phyloP scores from a whole-genome alignment of 306 rosid species.

The Medicago ruthenica region DNA sequence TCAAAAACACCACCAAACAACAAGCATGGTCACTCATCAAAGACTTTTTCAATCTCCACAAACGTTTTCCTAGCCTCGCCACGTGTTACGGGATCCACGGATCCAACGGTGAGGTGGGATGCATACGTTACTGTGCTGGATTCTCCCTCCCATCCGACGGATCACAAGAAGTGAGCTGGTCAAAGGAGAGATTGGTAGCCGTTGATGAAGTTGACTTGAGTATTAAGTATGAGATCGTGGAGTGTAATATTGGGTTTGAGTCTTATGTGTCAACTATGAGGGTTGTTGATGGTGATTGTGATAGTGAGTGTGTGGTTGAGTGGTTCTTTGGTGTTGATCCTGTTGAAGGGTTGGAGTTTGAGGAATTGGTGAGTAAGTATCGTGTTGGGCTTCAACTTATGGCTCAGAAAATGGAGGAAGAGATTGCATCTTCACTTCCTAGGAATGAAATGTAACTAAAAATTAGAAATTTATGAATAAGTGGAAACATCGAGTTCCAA shows the following conservation, averaged over 20 bases:
- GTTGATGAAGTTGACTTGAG: slow-evolving; percentile 46
- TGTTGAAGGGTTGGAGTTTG: slow-evolving; percentile 44
- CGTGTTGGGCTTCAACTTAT: slow-evolving; percentile 44
- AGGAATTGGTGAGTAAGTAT: slow-evolving; percentile 51
- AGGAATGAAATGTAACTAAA: too few relatives aligned
- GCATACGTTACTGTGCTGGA: slow-evolving; percentile 65
- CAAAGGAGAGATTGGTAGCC: slow-evolving; percentile 61
- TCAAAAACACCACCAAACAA: slow-evolving; percentile 34
- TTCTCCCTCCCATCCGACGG: slow-evolving; percentile 55
- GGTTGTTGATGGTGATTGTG: not conserved
- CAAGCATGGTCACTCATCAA: slow-evolving; percentile 60
- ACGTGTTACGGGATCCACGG: slow-evolving; percentile 64
- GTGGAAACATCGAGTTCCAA: too few relatives aligned
- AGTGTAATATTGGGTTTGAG: slow-evolving; percentile 61
- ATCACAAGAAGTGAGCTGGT: slow-evolving; percentile 47
- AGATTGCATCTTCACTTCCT: slow-evolving; percentile 14
- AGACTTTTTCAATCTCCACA: slow-evolving; percentile 76
- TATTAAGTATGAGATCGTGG: slow-evolving; percentile 61
- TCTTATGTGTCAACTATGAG: slow-evolving; percentile 50
- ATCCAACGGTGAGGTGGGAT: slow-evolving; percentile 58
- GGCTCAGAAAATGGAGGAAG: slow-evolving; percentile 55
- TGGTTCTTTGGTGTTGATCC: slow-evolving; percentile 62
- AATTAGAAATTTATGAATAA: too few relatives aligned
- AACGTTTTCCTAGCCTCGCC: slow-evolving; percentile 53
- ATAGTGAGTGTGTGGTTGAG: slow-evolving; percentile 52